These are phyloP conservation scores for Cephaloascus albidus DNA, from an alignment of 805 yeast genomes.

Conservation along the genomic window DNA sequence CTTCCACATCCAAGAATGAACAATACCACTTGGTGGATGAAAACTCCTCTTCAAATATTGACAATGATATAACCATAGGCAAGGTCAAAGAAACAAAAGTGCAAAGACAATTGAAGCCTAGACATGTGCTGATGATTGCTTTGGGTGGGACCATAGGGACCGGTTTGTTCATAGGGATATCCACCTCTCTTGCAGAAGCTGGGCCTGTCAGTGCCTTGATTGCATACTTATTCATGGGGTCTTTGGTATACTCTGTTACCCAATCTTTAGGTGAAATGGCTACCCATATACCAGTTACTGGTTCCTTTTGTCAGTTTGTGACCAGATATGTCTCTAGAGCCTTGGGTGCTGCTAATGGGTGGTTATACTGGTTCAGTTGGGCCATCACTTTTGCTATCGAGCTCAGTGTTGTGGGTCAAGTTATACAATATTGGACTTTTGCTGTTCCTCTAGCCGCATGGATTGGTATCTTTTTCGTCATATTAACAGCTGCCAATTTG, in stretches of 20 bases:
- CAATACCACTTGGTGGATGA: not conserved
- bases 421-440: constrained; percentile 55
- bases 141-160: constrained; percentile 78
- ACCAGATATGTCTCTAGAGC: constrained; percentile 63
- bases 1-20: not conserved
- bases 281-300: constrained; percentile 60
- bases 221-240: constrained; percentile 57
- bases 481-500: constrained; percentile 44
- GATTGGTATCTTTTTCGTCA: constrained; percentile 57
- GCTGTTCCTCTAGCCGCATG: constrained; percentile 66
- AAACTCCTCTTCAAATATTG: not conserved
- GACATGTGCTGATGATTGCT: constrained; percentile 71
- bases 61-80: constrained; percentile 1
- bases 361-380: constrained; percentile 74
- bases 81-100: constrained; percentile 30
- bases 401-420: constrained; percentile 61
- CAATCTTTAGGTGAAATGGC: constrained; percentile 80
- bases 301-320: constrained; percentile 64
- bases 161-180: constrained; percentile 62
- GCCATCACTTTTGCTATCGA: constrained; percentile 70
- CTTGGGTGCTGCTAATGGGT: constrained; percentile 63
- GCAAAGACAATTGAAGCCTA: constrained; percentile 49
- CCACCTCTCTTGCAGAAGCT: constrained; percentile 41
- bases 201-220: constrained; percentile 67
- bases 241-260: constrained; percentile 55